Evolutionary conservation across 768 basidiomycete species (phyloP), one percentile per base, ranked within the genome.

Genomic region (Termitomyces sp.): DNA sequence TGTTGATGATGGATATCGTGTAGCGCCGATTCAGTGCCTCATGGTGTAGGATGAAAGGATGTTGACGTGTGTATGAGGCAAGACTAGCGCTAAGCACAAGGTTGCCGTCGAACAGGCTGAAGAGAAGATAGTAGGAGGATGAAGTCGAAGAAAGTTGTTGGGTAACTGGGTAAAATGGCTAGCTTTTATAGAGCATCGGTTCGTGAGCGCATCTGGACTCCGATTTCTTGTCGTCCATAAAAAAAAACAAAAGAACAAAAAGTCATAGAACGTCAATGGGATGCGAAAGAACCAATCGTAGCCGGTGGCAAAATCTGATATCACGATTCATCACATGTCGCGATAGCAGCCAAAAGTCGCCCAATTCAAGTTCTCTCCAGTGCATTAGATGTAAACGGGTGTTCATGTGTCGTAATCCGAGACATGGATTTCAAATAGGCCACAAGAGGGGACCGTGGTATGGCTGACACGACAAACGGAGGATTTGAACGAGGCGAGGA

Each of bases 401-500:
- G 23, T 31, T 31, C 30, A 9, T 9, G 30, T 31, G 9, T 31
- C 5, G 30, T 31, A 6, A 31, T 31, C 30, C 30, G 30, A 31
- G 5, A 31, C 7, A 31, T 5, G 30, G 5, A 31, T 31, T 31
- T 6, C 30, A 31, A 9, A 31, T 31, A 31, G 30, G 30, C 30
- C 5, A 31, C 9, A 31, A 5, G 30, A 95, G 67, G 76, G 91
- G 56, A 86, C 83, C 47, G 92, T 94, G 11, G 90, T 90, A 28
- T 87, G 89, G 67, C 70, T 94, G 43, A 93, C 91, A 40, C 75
- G 91, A 44, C 89, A 90, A 70, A 87, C 87, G 28, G 93, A 94
- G 68, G 93, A 95, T 68, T 68, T 94, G 67, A 94, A 93, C 68
- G 93, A 94, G 68, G 87, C 83, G 3, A 78, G 91, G 60, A 94